phyloP scores from a whole-genome alignment of 83 land plant genomes.

The Picea engelmannii region DNA sequence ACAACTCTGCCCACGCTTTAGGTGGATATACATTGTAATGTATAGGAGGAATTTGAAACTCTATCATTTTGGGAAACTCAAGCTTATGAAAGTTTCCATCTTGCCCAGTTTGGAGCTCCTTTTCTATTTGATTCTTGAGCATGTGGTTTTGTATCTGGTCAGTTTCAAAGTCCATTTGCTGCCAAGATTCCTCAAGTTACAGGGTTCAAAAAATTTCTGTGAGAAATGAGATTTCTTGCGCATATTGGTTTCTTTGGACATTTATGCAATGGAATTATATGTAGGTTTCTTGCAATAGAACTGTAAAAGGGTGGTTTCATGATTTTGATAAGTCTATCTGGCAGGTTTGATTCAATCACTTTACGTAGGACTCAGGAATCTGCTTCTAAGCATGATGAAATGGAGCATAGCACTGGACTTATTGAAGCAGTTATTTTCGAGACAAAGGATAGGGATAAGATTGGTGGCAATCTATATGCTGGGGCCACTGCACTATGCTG shows the following conservation, averaged over 20 bases:
- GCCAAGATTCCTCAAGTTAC: background rate
- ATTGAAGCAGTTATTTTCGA: constrained; percentile 43
- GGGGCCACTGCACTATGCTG: constrained; percentile 28
- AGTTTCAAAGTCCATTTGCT: background rate
- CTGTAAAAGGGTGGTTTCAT: background rate
- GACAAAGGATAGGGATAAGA: constrained; percentile 30
- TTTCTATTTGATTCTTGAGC: background rate
- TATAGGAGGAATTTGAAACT: background rate
- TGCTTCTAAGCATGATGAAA: constrained; percentile 23
- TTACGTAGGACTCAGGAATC: constrained; percentile 30
- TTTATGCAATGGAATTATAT: background rate
- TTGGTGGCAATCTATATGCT: constrained; percentile 20
- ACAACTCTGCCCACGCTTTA: background rate
- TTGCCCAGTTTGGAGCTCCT: background rate
- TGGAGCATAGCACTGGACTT: constrained; percentile 31
- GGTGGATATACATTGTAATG: no score
- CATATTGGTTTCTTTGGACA: background rate
- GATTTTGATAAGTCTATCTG: background rate
- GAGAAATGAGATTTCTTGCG: background rate
- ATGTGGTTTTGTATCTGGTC: background rate
- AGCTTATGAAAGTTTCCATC: background rate
- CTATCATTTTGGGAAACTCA: background rate
- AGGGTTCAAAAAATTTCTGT: background rate
- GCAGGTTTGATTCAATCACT: constrained; percentile 37
- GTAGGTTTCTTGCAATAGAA: background rate